These are phyloP conservation scores for Marchantia paleacea DNA, from an alignment of 225 moss, liverwort and hornwort genomes.

Conservation along the genomic window DNA sequence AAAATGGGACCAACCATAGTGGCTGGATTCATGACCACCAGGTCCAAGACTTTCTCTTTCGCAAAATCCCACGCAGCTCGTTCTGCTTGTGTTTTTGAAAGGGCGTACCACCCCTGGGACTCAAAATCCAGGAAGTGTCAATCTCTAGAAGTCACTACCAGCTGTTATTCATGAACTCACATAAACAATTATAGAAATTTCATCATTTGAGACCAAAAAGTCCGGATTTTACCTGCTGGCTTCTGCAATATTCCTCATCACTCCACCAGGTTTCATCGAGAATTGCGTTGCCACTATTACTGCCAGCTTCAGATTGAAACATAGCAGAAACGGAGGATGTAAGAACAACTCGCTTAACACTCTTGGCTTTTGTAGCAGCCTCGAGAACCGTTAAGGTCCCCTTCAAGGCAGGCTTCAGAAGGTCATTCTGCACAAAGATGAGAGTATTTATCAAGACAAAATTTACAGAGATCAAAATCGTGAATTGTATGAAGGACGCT, in stretches of 20 bases:
- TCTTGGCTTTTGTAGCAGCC: constrained; percentile 37
- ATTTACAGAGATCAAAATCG: background rate
- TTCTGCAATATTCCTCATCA: constrained; percentile 20
- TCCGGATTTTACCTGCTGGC: background rate
- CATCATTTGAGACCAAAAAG: no score
- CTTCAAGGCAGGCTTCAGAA: constrained; percentile 42
- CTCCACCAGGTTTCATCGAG: constrained; percentile 28
- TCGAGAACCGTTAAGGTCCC: constrained; percentile 48
- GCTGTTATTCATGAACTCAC: no score
- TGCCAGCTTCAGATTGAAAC: background rate
- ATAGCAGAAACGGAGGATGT: constrained; percentile 37
- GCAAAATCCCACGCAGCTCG: constrained; percentile 70
- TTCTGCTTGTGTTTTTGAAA: constrained; percentile 52
- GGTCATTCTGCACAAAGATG: constrained; percentile 24
- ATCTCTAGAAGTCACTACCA: no score
- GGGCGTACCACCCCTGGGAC: constrained; percentile 41
- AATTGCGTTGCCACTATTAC: no score
- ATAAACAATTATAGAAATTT: no score
- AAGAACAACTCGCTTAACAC: constrained; percentile 50
- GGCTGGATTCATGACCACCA: constrained; percentile 54
- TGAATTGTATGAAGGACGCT: background rate
- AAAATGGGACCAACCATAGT: constrained; percentile 52
- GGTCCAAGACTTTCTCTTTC: constrained; percentile 41
- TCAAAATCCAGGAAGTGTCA: no score
- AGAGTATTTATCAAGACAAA: background rate